Percentiles rank a stretch among this genome's conserved stretches.
phyloP scores from a whole-genome alignment of 192 early-diverging fungal genomes.

The Backusella tuberculispora region DNA sequence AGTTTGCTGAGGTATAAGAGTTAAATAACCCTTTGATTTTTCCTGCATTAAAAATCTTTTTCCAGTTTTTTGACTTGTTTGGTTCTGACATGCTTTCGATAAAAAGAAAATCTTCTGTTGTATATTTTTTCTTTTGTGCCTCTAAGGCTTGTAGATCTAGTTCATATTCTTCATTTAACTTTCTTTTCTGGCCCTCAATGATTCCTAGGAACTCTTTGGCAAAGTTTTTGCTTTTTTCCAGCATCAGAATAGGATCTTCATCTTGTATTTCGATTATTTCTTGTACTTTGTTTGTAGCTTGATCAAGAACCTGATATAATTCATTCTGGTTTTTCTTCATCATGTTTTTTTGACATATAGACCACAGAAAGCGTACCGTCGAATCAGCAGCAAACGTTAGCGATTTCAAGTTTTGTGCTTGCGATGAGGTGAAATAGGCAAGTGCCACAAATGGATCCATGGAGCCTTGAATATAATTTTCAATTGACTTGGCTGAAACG shows the following conservation, averaged over 20 bases:
- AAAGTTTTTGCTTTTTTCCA: neutral
- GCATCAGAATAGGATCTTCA: neutral
- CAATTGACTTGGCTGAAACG: neutral
- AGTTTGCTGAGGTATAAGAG: too few species aligned
- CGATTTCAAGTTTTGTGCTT: neutral
- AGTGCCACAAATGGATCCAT: neutral
- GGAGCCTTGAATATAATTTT: neutral
- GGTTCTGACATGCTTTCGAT: neutral
- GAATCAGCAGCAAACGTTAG: neutral
- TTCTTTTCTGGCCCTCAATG: neutral
- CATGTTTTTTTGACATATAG: neutral
- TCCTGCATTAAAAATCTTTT: too few species aligned
- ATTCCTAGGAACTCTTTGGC: neutral
- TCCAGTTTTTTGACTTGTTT: too few species aligned
- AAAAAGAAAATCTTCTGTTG: neutral
- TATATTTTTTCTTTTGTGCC: neutral
- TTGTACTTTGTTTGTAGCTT: neutral
- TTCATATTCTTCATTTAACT: neutral
- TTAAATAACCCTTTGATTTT: too few species aligned
- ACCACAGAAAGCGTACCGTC: neutral
- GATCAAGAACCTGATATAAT: neutral
- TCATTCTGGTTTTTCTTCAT: neutral
- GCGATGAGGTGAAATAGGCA: neutral
- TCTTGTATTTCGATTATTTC: neutral
- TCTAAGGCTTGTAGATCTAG: neutral